Conservation (phyloP, 805 yeast species). For the Candida bentonensis region DNA sequence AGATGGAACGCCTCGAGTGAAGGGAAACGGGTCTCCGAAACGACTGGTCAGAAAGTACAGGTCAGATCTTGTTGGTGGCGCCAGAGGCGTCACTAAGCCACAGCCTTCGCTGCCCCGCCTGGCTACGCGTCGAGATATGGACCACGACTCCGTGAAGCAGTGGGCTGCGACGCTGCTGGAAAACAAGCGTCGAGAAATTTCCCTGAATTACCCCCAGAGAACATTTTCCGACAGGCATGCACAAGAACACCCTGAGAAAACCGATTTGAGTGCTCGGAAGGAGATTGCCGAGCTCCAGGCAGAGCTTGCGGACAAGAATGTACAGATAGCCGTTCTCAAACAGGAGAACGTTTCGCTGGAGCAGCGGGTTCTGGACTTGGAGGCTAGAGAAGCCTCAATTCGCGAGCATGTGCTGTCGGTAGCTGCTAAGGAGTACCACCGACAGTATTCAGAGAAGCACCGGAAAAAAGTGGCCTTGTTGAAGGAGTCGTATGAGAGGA, state of each 20-base stretch:
- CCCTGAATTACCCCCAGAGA: no score
- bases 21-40: not conserved
- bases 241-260: no score
- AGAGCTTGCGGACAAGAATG: not conserved
- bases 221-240: no score
- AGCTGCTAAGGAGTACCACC: not conserved
- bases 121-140: no score
- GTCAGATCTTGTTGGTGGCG: no score
- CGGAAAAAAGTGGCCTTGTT: not conserved
- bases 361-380: not conserved
- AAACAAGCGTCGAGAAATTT: no score
- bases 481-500: not conserved
- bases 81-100: no score
- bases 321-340: not conserved
- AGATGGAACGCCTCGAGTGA: not conserved
- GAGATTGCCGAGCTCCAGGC: not conserved
- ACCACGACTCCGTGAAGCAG: no score
- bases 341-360: not conserved
- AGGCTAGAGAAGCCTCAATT: not conserved
- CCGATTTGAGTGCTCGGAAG: no score
- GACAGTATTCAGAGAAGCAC: conserved; percentile 1
- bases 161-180: no score
- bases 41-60: no score
- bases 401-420: not conserved
- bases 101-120: no score